Evolutionary conservation across 2,329 filamentous ascomycete species (phyloP).

Genomic region (Talaromyces marneffei): DNA sequence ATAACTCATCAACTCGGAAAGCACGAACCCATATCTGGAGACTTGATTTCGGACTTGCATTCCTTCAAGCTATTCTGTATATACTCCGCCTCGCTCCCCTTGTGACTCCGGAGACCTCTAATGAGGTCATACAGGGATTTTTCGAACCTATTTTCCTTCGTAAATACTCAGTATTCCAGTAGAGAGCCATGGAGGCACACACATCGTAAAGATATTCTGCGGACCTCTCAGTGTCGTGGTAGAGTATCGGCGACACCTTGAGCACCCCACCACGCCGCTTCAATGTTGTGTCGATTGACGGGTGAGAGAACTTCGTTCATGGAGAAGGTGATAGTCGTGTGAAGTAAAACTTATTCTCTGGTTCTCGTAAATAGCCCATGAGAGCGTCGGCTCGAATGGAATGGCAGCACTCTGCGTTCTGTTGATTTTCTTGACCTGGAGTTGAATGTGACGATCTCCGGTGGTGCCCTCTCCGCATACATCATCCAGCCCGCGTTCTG

Average conservation of each 20-base stretch:
- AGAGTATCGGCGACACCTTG: background rate
- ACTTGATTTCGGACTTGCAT: constrained; percentile 87
- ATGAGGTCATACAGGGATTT: constrained; percentile 99
- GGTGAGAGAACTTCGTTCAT: background rate
- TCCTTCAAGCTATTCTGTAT: constrained; percentile 90
- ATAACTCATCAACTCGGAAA: background rate
- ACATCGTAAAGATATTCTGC: background rate
- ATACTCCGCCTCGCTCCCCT: constrained; percentile 90
- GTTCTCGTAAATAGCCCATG: background rate
- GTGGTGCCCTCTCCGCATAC: background rate
- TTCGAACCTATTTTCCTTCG: constrained; percentile 68
- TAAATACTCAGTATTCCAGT: background rate
- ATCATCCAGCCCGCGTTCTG: background rate
- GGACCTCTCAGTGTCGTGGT: background rate
- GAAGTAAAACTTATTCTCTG: background rate
- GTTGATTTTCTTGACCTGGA: background rate
- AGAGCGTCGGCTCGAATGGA: background rate
- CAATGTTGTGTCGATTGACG: background rate
- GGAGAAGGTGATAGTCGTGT: background rate
- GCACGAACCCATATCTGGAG: constrained; percentile 78
- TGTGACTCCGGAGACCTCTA: constrained; percentile 87
- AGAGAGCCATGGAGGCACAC: background rate
- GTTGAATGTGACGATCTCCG: background rate
- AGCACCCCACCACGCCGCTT: constrained; percentile 4
- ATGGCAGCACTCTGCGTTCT: background rate